Percentiles rank a stretch among this genome's conserved stretches.
Conservation (phyloP, 306 rosid genomes). For the Ammopiptanthus mongolicus region DNA sequence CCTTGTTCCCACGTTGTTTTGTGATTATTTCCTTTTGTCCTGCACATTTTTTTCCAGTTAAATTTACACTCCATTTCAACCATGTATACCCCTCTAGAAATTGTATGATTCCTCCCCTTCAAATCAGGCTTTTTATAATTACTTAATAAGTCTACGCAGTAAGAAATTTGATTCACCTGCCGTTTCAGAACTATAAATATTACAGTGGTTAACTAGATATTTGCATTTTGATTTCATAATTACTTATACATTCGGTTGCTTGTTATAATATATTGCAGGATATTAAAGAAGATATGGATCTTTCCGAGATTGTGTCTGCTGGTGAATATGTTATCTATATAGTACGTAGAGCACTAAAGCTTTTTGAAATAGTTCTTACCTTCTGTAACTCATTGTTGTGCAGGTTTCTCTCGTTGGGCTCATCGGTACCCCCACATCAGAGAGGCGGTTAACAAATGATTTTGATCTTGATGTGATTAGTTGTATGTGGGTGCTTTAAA, state of each 20-base stretch:
- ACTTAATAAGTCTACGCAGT: not conserved
- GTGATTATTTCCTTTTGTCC: not conserved
- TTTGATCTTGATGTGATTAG: conserved; percentile 8
- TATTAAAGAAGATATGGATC: conserved; percentile 56
- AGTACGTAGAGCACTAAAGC: not conserved
- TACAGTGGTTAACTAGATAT: not conserved
- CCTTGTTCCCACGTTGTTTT: not conserved
- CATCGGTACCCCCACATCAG: conserved; percentile 57
- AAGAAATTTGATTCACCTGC: not conserved
- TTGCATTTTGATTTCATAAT: not conserved
- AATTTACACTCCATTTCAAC: not conserved
- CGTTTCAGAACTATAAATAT: not conserved
- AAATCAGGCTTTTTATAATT: not conserved
- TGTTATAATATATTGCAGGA: conserved; percentile 45
- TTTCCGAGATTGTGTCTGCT: conserved; percentile 56
- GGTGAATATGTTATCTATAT: conserved; percentile 35
- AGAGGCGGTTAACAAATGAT: conserved; percentile 35
- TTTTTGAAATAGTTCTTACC: not conserved
- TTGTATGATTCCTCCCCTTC: not conserved
- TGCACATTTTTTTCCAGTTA: not conserved
- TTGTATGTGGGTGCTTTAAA: conserved; percentile 8
- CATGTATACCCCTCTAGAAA: not conserved
- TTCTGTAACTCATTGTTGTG: conserved; percentile 2
- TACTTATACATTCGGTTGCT: not conserved
- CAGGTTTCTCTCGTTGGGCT: conserved; percentile 79